Conservation (phyloP, 805 yeast genomes). For the Pichia ethanolica region DNA sequence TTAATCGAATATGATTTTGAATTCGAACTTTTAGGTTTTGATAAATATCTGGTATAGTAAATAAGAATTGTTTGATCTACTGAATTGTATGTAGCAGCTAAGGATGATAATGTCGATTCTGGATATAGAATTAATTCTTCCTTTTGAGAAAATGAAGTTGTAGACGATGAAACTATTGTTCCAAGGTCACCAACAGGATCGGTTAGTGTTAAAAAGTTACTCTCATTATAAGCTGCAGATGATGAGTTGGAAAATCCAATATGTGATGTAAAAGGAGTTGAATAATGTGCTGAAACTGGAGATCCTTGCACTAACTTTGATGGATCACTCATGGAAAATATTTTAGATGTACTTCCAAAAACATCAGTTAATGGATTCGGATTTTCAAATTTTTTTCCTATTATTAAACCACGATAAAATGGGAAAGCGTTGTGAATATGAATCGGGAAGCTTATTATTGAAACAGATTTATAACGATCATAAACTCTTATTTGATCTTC, state of each 20-base stretch:
- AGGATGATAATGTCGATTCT: constrained; percentile 27
- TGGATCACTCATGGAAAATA: not conserved
- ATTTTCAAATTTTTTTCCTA: constrained; percentile 21
- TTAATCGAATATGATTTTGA: constrained; percentile 10
- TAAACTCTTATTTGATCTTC: constrained; percentile 56
- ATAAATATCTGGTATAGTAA: constrained; percentile 48
- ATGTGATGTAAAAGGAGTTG: not conserved
- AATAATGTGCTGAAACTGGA: not conserved
- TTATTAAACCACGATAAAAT: constrained; percentile 58
- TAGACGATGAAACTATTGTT: constrained; percentile 60
- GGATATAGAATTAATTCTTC: constrained; percentile 59
- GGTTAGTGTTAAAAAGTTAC: constrained; percentile 53
- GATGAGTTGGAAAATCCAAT: not conserved
- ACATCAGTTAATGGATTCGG: not conserved
- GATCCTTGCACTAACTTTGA: not conserved
- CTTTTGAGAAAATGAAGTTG: constrained; percentile 50
- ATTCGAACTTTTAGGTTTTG: constrained; percentile 15
- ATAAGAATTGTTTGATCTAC: constrained; percentile 38
- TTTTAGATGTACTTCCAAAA: not conserved
- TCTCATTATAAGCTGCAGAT: constrained; percentile 13
- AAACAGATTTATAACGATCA: constrained; percentile 49
- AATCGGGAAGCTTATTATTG: constrained; percentile 64
- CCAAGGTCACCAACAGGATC: constrained; percentile 77
- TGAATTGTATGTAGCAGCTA: constrained; percentile 52
- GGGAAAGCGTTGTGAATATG: constrained; percentile 51